A percentile compares a stretch with the other conserved stretches of the same genome.
Conservation (phyloP, 345 rosid species). For the Murraya koenigii region DNA sequence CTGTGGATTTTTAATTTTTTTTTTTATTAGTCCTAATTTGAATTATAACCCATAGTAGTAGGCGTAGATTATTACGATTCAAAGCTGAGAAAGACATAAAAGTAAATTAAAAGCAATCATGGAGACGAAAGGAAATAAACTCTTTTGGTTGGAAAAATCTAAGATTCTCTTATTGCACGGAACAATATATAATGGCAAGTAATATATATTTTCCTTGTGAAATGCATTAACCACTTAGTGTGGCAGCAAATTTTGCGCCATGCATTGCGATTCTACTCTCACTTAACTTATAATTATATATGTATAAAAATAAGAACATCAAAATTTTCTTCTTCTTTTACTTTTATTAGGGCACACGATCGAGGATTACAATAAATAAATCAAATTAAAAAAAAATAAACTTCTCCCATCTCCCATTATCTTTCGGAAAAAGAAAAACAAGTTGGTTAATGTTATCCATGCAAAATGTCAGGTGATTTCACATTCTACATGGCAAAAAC, state of each 20-base stretch:
- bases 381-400: not conserved
- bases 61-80: too few species aligned
- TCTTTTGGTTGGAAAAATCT: not conserved
- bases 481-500: constrained; percentile 11
- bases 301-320: not conserved
- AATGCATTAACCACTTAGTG: not conserved
- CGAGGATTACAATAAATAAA: not conserved
- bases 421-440: not conserved
- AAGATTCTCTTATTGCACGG: constrained; percentile 1
- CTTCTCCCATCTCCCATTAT: not conserved
- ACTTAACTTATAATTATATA: not conserved
- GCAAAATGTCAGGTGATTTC: constrained; percentile 26
- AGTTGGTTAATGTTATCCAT: constrained; percentile 28
- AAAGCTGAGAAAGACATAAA: too few species aligned
- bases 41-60: too few species aligned
- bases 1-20: too few species aligned
- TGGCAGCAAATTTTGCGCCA: constrained; percentile 28
- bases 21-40: too few species aligned
- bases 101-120: not conserved
- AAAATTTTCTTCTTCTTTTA: not conserved
- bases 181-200: not conserved
- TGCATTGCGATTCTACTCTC: not conserved
- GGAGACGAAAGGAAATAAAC: not conserved
- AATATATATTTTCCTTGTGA: not conserved
- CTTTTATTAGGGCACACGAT: not conserved